Conservation (phyloP, 495 filamentous ascomycete species). For the Xylaria cubensis region DNA sequence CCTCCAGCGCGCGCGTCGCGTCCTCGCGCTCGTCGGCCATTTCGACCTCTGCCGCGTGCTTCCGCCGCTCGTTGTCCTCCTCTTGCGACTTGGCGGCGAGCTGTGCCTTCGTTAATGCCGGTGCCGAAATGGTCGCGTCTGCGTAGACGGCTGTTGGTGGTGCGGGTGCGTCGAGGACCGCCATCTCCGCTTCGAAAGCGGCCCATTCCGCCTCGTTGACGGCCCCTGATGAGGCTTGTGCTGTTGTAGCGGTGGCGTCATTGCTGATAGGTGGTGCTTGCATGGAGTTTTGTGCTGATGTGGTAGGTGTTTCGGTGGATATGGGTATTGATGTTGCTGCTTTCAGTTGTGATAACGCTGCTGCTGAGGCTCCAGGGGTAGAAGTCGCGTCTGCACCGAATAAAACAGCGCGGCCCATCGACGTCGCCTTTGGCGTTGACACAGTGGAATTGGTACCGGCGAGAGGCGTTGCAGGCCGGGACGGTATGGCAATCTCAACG, state of each 20-base stretch:
- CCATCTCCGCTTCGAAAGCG: slow-evolving; percentile 87
- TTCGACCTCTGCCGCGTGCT: slow-evolving; percentile 64
- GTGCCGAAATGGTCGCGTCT: slow-evolving; percentile 72
- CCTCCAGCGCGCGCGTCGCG: slow-evolving; percentile 77
- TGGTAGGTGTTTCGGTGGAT: slow-evolving; percentile 31
- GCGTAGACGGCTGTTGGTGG: slow-evolving; percentile 35
- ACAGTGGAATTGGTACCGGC: slow-evolving; percentile 37
- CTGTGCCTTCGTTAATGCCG: slow-evolving; percentile 73
- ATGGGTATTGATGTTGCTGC: slow-evolving; percentile 25
- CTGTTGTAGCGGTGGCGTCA: slow-evolving; percentile 9
- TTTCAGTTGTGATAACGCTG: slow-evolving; percentile 22
- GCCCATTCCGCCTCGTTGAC: slow-evolving; percentile 90
- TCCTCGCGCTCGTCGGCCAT: slow-evolving; percentile 82
- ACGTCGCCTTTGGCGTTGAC: slow-evolving; percentile 43
- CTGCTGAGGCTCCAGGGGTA: slow-evolving; percentile 27
- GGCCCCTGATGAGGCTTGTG: slow-evolving; percentile 30
- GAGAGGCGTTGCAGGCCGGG: slow-evolving; percentile 59
- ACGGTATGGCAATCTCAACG: slow-evolving; percentile 62
- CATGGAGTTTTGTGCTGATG: slow-evolving; percentile 27
- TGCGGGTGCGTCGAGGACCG: slow-evolving; percentile 50
- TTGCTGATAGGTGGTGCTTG: slow-evolving; percentile 27
- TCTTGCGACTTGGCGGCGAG: slow-evolving; percentile 71
- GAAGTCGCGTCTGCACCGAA: slow-evolving; percentile 41
- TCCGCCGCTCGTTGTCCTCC: slow-evolving; percentile 61
- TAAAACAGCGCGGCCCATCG: slow-evolving; percentile 47